Evolutionary conservation across 2,329 filamentous ascomycete genomes (phyloP), one percentile per base, ranked within the genome.

Genomic region (Atkinsonella texensis): DNA sequence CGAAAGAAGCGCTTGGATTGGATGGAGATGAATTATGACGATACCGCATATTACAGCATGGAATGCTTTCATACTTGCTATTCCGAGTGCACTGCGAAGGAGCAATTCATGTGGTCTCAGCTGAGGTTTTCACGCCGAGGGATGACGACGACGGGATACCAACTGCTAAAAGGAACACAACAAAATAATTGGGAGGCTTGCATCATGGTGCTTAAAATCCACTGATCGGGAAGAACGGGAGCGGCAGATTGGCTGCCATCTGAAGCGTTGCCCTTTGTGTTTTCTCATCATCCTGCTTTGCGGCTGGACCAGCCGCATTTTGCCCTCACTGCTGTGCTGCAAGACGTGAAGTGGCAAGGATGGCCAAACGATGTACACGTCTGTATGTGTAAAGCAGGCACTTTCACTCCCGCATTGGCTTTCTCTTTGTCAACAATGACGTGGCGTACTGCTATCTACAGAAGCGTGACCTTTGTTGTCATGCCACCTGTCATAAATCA

Each of bases 11-110:
- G 48, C 23, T 38, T 18, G 47, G 51, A 47, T 17, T 20, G 39
- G 23, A 38, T 15, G 31, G 47, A 47, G 18, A 39, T 12, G 31
- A 28, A 23, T 6, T 13, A 12, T 15, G 12, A 41, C n/a, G 49
- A 51, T 13, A 20, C 38, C 38, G 45, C 52, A 51, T 50, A 48
- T 44, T 45, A 47, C 31, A 40, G 40, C 48, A 53, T 53, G 51
- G 50, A 50, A 48, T 48, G 39, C 33, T 51, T 51, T 40, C 33
- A 41, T 38, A 41, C 51, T 38, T 48, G 38, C 38, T 49, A 20
- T 15, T 23, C 9, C 17, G 7, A 43, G 33, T 39, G 40, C 33
- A 40, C 23, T 15, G 15, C 35, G 18, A 10, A 20, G 11, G 9
- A 32, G 31, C 49, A 20, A 50, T 40, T 18, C 42, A 32, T 32